Evolutionary conservation across 108 stramenopile genomes (phyloP).

Genomic region (Nitzschia inconspicua): DNA sequence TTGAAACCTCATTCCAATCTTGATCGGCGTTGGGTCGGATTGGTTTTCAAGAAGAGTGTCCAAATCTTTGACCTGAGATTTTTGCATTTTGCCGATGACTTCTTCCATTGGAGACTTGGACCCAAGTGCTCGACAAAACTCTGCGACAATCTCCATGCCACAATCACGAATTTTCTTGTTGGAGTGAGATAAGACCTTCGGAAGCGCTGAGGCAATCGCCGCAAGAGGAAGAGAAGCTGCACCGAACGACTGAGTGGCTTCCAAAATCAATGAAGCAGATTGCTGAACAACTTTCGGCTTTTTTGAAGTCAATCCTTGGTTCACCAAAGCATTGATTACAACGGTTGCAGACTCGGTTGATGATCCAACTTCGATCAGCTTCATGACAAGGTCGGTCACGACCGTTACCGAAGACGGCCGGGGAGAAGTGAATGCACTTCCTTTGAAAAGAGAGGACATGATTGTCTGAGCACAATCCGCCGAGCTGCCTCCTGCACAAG

Average conservation of each 20-base stretch:
- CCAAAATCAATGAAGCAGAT: slow-evolving; percentile 49
- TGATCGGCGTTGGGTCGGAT: slow-evolving; percentile 32
- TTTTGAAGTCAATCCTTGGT: slow-evolving; percentile 61
- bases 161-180: slow-evolving; percentile 76
- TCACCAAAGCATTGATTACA: slow-evolving; percentile 51
- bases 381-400: slow-evolving; percentile 51
- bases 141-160: slow-evolving; percentile 71
- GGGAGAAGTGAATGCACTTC: slow-evolving; percentile 69
- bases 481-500: slow-evolving; percentile 44
- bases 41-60: slow-evolving; percentile 55
- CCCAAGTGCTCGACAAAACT: slow-evolving; percentile 78
- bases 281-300: slow-evolving; percentile 79
- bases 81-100: slow-evolving; percentile 68
- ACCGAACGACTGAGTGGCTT: slow-evolving; percentile 64
- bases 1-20: slow-evolving; percentile 37
- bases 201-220: slow-evolving; percentile 37
- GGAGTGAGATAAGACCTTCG: slow-evolving; percentile 59
- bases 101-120: slow-evolving; percentile 60
- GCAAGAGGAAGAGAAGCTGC: slow-evolving; percentile 57
- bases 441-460: slow-evolving; percentile 47
- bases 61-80: slow-evolving; percentile 69
- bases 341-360: slow-evolving; percentile 49
- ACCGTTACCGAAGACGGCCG: slow-evolving; percentile 53
- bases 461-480: slow-evolving; percentile 50
- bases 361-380: slow-evolving; percentile 73